phyloP scores from a whole-genome alignment of 2,329 filamentous ascomycete genomes.

The Fusarium foetens region DNA sequence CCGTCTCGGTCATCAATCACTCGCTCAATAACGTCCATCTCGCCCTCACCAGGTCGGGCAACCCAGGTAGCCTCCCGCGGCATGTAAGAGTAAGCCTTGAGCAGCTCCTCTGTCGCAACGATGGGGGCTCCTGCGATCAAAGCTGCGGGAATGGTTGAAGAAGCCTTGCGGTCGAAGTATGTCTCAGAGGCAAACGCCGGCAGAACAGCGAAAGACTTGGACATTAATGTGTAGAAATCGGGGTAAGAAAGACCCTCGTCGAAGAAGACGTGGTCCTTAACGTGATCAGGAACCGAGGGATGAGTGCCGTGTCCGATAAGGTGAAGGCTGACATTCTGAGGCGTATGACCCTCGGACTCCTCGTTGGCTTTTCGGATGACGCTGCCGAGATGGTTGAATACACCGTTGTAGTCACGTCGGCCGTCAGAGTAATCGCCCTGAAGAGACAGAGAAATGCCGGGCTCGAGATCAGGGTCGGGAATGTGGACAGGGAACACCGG shows the following conservation, averaged over 20 bases:
- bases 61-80: constrained; percentile 42
- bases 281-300: constrained; percentile 39
- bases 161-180: constrained; percentile 46
- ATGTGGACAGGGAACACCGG: constrained; percentile 42
- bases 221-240: constrained; percentile 41
- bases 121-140: constrained; percentile 44
- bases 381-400: constrained; percentile 41
- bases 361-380: constrained; percentile 38
- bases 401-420: constrained; percentile 42
- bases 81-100: constrained; percentile 42
- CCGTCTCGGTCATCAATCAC: constrained; percentile 38
- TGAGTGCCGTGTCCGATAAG: constrained; percentile 42
- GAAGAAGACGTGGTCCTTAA: constrained; percentile 39
- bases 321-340: constrained; percentile 39
- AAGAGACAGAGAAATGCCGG: constrained; percentile 40
- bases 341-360: background rate
- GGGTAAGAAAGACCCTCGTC: constrained; percentile 43
- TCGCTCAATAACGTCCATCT: constrained; percentile 44
- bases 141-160: constrained; percentile 43
- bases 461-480: constrained; percentile 25
- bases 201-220: constrained; percentile 37
- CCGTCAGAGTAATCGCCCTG: constrained; percentile 45
- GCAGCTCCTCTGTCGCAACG: constrained; percentile 41
- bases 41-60: constrained; percentile 37
- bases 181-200: constrained; percentile 43